Evolutionary conservation across 2,329 filamentous ascomycete species (phyloP).

Genomic region (Hypomyces rosellus): DNA sequence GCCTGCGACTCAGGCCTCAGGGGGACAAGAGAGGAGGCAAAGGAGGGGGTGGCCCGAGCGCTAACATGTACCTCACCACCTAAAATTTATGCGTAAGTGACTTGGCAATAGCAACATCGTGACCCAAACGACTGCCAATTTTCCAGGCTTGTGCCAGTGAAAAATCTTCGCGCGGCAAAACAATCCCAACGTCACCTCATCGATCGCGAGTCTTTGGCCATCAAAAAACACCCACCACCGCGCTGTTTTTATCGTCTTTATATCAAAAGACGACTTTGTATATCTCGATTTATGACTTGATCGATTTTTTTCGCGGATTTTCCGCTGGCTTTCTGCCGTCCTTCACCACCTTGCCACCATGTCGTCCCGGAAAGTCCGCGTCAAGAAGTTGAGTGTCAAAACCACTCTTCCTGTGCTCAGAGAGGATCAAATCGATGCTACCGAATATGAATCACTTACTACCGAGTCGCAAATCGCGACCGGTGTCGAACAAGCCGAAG

Average conservation of each 20-base stretch:
- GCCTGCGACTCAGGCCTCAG: slow-evolving; percentile 7
- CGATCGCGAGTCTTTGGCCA: slow-evolving; percentile 40
- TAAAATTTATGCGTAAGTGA: slow-evolving; percentile 18
- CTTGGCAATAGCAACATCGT: slow-evolving; percentile 19
- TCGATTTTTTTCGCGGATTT: slow-evolving; percentile 58
- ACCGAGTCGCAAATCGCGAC: slow-evolving; percentile 84
- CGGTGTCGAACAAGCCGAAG: slow-evolving; percentile 93
- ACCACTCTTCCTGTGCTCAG: slow-evolving; percentile 79
- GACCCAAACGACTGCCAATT: slow-evolving; percentile 19
- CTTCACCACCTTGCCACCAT: slow-evolving; percentile 41
- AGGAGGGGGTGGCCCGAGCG: slow-evolving; percentile 27
- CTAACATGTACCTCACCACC: slow-evolving; percentile 21
- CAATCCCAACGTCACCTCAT: slow-evolving; percentile 52
- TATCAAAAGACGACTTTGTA: slow-evolving; percentile 46
- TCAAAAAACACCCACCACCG: slow-evolving; percentile 48
- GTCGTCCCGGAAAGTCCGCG: slow-evolving; percentile 64
- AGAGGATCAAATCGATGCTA: slow-evolving; percentile 84
- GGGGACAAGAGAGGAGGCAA: slow-evolving; percentile 17
- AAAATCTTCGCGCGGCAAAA: slow-evolving; percentile 51
- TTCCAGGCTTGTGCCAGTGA: slow-evolving; percentile 34
- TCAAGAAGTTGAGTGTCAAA: slow-evolving; percentile 90
- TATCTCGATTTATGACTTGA: slow-evolving; percentile 54
- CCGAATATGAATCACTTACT: slow-evolving; percentile 78
- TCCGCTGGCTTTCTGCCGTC: slow-evolving; percentile 42
- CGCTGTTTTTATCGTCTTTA: slow-evolving; percentile 45